Conservation (phyloP, 257 asterid species). For the Eucommia ulmoides region DNA sequence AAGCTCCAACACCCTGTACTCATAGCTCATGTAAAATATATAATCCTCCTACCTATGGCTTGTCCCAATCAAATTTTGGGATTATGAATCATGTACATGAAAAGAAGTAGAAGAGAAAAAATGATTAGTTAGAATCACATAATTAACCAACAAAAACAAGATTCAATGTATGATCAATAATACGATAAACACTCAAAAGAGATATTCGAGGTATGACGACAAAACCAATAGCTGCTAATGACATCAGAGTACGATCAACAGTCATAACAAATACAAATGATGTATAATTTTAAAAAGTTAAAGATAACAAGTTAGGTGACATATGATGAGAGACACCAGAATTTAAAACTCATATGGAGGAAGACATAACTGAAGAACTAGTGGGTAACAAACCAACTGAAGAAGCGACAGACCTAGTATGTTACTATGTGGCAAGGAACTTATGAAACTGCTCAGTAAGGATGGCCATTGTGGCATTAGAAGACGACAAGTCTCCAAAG, state of each 20-base stretch:
- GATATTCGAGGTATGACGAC: not conserved
- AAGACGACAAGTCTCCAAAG: not conserved
- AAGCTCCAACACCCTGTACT: not conserved
- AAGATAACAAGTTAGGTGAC: not conserved
- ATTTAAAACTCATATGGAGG: not conserved
- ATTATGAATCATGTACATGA: not conserved
- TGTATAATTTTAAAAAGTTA: not conserved
- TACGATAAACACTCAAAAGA: not conserved
- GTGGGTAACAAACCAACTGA: not conserved
- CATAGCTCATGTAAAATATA: not conserved
- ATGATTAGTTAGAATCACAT: not conserved
- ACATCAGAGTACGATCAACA: not conserved
- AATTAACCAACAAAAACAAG: not conserved
- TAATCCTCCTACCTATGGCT: not conserved
- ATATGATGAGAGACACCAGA: not conserved
- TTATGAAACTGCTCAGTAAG: not conserved
- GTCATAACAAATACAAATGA: not conserved
- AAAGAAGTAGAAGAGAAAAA: not conserved
- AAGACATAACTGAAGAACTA: not conserved
- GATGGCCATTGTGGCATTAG: not conserved
- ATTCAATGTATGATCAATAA: no score
- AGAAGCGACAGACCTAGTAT: not conserved
- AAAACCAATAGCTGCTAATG: not conserved
- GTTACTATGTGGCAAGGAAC: not conserved
- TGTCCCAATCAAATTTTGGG: not conserved